These are phyloP conservation scores for Uronychia binucleata DNA, from an alignment of 73 alveolate genomes.

Conservation along the genomic window DNA sequence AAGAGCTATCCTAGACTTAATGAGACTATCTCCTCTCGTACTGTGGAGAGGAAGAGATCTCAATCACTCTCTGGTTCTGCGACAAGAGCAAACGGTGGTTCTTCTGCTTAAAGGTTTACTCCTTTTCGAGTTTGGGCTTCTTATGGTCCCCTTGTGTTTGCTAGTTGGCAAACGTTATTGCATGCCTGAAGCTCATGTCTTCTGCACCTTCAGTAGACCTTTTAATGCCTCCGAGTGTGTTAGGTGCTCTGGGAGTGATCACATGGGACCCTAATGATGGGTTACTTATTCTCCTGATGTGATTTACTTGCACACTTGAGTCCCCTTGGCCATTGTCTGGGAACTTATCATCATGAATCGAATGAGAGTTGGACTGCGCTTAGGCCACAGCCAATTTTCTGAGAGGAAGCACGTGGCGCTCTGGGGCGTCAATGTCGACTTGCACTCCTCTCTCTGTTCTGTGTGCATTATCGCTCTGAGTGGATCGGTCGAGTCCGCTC, in stretches of 20 bases:
- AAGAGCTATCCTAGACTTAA: too few relatives aligned
- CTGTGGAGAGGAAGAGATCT: too few relatives aligned
- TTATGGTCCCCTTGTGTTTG: too few relatives aligned
- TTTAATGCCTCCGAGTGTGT: too few relatives aligned
- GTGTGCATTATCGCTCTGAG: not conserved
- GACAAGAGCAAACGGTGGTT: too few relatives aligned
- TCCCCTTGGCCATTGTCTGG: not conserved
- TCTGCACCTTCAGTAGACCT: too few relatives aligned
- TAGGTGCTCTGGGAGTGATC: not conserved
- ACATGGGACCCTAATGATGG: not conserved
- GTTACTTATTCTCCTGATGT: not conserved
- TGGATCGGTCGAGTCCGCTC: not conserved
- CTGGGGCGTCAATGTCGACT: not conserved
- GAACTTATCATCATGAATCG: not conserved
- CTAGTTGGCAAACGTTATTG: too few relatives aligned
- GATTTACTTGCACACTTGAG: not conserved
- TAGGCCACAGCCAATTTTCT: not conserved
- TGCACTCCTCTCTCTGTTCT: not conserved
- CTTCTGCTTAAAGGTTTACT: too few relatives aligned
- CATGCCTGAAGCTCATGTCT: too few relatives aligned
- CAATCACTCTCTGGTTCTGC: too few relatives aligned
- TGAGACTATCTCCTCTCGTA: too few relatives aligned
- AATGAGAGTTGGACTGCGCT: not conserved
- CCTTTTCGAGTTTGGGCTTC: too few relatives aligned
- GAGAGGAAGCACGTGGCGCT: not conserved